Conservation (phyloP, 139 green algal genomes). For the Tetraselmis striata region DNA sequence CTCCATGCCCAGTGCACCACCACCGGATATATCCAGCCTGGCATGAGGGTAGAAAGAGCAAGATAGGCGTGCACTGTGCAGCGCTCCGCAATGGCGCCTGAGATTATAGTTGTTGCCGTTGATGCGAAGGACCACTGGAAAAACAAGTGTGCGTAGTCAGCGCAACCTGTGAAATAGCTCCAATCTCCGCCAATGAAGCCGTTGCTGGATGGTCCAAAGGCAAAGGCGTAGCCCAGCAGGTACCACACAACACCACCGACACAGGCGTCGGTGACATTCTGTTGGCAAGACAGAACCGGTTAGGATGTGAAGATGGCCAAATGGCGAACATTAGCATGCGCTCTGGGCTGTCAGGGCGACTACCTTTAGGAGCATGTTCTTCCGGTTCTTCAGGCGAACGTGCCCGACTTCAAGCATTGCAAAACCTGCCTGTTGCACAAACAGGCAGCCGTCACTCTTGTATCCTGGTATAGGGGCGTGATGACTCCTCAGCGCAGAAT, state of each 20-base stretch:
- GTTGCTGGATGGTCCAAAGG: not conserved
- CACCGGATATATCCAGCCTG: conserved; percentile 63
- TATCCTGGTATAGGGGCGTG: not conserved
- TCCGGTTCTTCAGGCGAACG: not conserved
- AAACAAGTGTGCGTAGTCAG: conserved; percentile 32
- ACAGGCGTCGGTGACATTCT: not conserved
- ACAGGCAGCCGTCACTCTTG: not conserved
- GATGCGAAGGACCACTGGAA: conserved; percentile 72
- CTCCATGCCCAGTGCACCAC: conserved; percentile 64
- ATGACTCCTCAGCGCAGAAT: not conserved
- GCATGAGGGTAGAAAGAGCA: conserved; percentile 22
- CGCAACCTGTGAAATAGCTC: not conserved
- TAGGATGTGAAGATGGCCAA: not conserved
- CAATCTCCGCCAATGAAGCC: not conserved
- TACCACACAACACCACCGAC: not conserved
- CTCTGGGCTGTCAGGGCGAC: too few relatives aligned
- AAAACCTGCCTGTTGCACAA: not conserved
- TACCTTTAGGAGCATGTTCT: not conserved
- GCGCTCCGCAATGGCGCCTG: conserved; percentile 60
- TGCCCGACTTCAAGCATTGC: not conserved
- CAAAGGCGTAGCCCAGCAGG: not conserved
- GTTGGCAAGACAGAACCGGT: not conserved
- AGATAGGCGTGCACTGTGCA: conserved; percentile 62
- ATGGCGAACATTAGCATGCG: not conserved
- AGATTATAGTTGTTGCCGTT: conserved; percentile 60